Evolutionary conservation across 495 filamentous ascomycete species (phyloP), one percentile per base, ranked within the genome.

Genomic region (Hypoxylon crocopeplum): DNA sequence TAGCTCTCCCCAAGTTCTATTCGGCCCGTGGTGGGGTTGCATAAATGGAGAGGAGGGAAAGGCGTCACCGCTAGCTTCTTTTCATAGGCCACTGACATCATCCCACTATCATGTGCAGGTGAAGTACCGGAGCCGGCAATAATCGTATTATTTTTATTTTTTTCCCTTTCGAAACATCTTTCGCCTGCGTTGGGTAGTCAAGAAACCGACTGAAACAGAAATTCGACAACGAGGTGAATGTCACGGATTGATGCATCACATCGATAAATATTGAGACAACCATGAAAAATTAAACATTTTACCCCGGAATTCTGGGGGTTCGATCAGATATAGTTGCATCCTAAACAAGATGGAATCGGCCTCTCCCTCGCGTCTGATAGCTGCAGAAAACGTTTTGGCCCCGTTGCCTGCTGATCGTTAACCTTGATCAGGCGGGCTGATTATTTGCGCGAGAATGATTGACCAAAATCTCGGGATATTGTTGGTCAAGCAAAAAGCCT

Each of bases 1-100:
- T 44, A 63, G 59, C 32, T 58, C 48, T 59, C 55, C 39, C 61
- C 61, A 55, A 64, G 33, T 46, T 64, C 55, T 64, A 64, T 64
- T 64, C 61, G 61, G 61, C 49, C 61, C 61, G 61, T 56, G 21
- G 55, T 59, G 50, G 55, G 40, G 44, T 7, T 34, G 49, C 55
- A 51, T 59, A 38, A 59, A 50, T 56, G 50, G 55, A 48, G 27
- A 37, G 50, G 38, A 46, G 37, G 45, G 45, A 47, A 36, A 34
- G 49, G 37, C 49, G 48, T 49, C 45, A 40, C 49, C 49, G 49
- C 36, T 51, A 44, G 44, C 54, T 58, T 45, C 22, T 7, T 55
- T 37, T 54, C 32, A 29, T 56, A 47, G 53, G 27, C 49, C 49
- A 56, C 50, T 64, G 61, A 64, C 61, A 64, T 64, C 61, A 64